Evolutionary conservation across 2,329 filamentous ascomycete genomes (phyloP), one percentile per base, ranked within the genome.

Genomic region (Cladosporium sp.): DNA sequence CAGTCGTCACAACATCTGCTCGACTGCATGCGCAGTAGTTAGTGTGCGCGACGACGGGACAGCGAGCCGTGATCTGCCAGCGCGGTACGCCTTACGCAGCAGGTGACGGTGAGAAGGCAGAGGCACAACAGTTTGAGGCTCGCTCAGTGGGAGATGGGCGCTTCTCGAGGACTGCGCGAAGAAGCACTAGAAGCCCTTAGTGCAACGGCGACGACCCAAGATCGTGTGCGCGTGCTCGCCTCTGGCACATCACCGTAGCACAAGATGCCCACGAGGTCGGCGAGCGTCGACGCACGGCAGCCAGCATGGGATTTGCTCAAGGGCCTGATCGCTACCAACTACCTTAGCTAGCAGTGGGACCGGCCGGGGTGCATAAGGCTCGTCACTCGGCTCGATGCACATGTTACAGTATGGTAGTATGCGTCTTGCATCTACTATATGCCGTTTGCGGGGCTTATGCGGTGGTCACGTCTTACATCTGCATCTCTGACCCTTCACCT

Each of bases 161-260:
- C 43, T 25, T 51, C 30, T 11, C 49, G 36, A 38, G 20, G 30
- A 51, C 22, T 34, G 30, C 47, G n/a, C 36, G 49, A 51, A 51
- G 49, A 51, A 51, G 49, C 49, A 25, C 49, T 51, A 51, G 49
- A 51, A 51, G 36, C 12, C 19, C 20, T n/a, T 51, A 51, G 49
- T 36, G 49, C 49, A 50, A 51, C 49, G 49, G 36, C 19, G 34
- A 11, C 34, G 30, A 19, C 34, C 49, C 49, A 19, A 39, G 47
- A 37, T 50, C 28, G 19, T 12, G 49, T 25, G 49, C 49, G 49
- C 49, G 49, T 51, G 49, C 49, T 51, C 28, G 34, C 49, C 49
- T 37, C 17, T 51, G 28, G 49, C 49, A 51, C 19, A 51, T 51
- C 34, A 17, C 7, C 5, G 49, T 51, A 39, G 20, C 34, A 51